Conservation (phyloP, 768 basidiomycete genomes). For the Termitomyces sp. region DNA sequence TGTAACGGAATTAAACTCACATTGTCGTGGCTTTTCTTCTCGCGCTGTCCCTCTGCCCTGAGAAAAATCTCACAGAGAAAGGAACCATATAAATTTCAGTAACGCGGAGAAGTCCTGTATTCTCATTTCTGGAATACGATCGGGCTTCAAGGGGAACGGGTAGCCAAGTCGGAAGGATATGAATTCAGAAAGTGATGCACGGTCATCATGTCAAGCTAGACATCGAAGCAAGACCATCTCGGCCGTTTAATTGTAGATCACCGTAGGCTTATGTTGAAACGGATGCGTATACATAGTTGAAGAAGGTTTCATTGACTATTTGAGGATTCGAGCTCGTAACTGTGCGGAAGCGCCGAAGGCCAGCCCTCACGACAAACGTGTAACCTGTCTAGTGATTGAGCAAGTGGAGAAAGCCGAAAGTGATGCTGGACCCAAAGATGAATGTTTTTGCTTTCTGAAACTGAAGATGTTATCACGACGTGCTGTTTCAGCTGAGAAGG, state of each 20-base stretch:
- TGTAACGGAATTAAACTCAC: neutral
- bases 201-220: slow-evolving; percentile 5
- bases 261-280: neutral
- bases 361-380: too few species aligned
- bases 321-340: neutral
- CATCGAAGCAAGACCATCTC: slow-evolving; percentile 1
- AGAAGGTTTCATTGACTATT: neutral
- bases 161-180: neutral
- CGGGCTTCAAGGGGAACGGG: neutral
- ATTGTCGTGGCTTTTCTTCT: neutral
- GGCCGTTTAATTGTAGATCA: neutral
- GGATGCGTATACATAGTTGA: too few species aligned
- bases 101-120: too few species aligned
- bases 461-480: neutral
- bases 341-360: neutral
- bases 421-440: neutral
- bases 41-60: neutral
- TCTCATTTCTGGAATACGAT: too few species aligned
- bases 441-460: neutral
- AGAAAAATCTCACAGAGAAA: neutral
- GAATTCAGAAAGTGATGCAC: neutral
- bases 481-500: neutral
- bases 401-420: neutral
- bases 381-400: neutral
- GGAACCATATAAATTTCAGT: neutral